Percentiles rank a stretch among this genome's conserved stretches.
Evolutionary conservation across 179 eudicot species (phyloP).

Genomic region (Vitellaria paradoxa): DNA sequence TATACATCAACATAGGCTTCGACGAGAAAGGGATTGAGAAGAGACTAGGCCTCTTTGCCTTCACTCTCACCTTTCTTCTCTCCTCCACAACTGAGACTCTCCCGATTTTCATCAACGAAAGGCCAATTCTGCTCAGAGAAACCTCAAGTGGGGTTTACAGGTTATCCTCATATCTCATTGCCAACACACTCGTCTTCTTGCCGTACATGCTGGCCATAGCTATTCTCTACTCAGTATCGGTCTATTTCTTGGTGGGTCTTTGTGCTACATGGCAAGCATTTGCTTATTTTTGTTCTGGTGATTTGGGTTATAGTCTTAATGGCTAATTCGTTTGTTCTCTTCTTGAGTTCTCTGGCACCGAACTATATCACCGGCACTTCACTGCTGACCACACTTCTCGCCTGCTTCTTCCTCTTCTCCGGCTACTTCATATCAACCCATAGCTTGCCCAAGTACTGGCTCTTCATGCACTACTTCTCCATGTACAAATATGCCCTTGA

Average conservation of each 20-base stretch:
- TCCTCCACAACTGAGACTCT: slow-evolving; percentile 93
- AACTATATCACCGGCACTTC: slow-evolving; percentile 88
- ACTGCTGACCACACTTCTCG: slow-evolving; percentile 64
- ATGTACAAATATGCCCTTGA: slow-evolving; percentile 96
- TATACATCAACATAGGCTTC: slow-evolving; percentile 75
- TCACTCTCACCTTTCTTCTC: slow-evolving; percentile 87
- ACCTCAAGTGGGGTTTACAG: slow-evolving; percentile 90
- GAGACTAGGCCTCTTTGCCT: slow-evolving; percentile 85
- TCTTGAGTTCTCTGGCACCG: slow-evolving; percentile 82
- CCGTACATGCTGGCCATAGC: slow-evolving; percentile 74
- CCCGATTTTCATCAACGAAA: slow-evolving; percentile 83
- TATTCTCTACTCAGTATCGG: slow-evolving; percentile 57
- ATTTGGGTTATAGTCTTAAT: slow-evolving; percentile 72
- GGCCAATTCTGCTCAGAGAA: slow-evolving; percentile 79
- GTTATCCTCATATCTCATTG: slow-evolving; percentile 71
- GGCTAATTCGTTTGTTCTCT: slow-evolving; percentile 91
- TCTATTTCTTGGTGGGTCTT: slow-evolving; percentile 83
- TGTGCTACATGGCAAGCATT: slow-evolving; percentile 75
- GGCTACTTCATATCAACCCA: slow-evolving; percentile 86
- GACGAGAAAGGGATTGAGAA: slow-evolving; percentile 78
- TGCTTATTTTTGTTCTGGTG: slow-evolving; percentile 62
- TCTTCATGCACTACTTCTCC: slow-evolving; percentile 82
- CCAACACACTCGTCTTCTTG: slow-evolving; percentile 80
- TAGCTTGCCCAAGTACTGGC: slow-evolving; percentile 80
- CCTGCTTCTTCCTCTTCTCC: slow-evolving; percentile 84